Base-by-base conservation (phyloP, 208 protist genomes). In the Acanthamoeba healyi region DNA sequence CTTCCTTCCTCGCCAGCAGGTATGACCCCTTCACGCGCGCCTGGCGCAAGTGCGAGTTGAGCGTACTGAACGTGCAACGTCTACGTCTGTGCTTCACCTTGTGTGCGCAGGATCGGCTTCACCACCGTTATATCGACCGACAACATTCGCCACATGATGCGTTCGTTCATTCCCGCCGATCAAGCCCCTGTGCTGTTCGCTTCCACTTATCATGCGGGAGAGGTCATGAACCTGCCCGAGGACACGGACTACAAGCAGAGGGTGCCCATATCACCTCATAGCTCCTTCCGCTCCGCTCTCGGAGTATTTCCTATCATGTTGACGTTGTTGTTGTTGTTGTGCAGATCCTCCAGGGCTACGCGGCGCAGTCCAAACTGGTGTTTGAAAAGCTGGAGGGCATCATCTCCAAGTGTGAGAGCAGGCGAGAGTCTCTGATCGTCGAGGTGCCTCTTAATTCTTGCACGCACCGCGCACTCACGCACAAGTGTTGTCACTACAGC, bases 111-210 rank as follows among this genome's bases (percentile, higher is more conserved):
- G 72, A 94, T 99, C 24, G 96, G 97, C 63, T 97, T 98, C 38
- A 94, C 95, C 19, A 97, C 97, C 40, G 96, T 99, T 22, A 94
- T 99, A 22, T 98, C 98, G 5, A 99, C 98, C 12, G 98, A 99
- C 94, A 98, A 96, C 15, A 97, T 99, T 38, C 96, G 98, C 32
- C 98, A 99, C 72, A 96, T 98, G 67, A 89, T 99, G 34, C 96
- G 98, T 44, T 95, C 90, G 49, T 95, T 96, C 56, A 96, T 97
- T 32, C 79, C 92, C 22, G 56, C 95, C 44, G 79, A 94, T 26
- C 81, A 96, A 70, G 91, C 93, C 15, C 96, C 96, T 40, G 58
- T 96, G 3, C 51, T 97, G 19, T 97, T 92, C 70, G 95, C 96
- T 36, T 96, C 94, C 22, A 97, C 96, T 6, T 97, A 97, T 67